Conservation (phyloP, 129 eudicot genomes). For the Tagetes patula region DNA sequence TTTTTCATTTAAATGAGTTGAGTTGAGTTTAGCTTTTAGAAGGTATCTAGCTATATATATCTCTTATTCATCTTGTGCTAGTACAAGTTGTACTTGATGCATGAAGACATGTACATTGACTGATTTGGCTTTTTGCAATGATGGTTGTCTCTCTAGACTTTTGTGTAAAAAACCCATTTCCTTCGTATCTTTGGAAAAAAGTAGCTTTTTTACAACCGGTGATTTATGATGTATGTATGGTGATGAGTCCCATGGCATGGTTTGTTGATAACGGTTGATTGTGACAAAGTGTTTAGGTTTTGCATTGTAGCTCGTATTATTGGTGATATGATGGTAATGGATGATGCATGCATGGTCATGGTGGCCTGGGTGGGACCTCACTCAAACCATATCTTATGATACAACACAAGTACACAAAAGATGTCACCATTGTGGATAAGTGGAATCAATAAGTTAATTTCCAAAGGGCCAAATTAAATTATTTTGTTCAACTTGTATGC, state of each 20-base stretch:
- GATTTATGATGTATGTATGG: slow-evolving; percentile 16
- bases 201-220: slow-evolving; percentile 20
- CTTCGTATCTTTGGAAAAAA: slow-evolving; percentile 26
- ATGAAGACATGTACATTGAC: slow-evolving; percentile 31
- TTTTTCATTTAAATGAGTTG: slow-evolving; percentile 32
- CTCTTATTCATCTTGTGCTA: slow-evolving; percentile 4
- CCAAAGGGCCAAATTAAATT: background rate
- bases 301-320: background rate
- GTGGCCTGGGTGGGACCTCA: slow-evolving; percentile 29
- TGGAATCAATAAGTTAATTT: slow-evolving; percentile 29
- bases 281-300: slow-evolving; percentile 24
- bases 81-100: slow-evolving; percentile 26
- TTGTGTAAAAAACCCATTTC: slow-evolving; percentile 28
- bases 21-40: slow-evolving; percentile 33
- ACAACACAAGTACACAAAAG: slow-evolving; percentile 38
- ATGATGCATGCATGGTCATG: slow-evolving; percentile 28
- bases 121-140: slow-evolving; percentile 37
- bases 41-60: background rate
- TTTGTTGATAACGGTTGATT: slow-evolving; percentile 29
- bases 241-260: slow-evolving; percentile 37
- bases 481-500: background rate
- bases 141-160: slow-evolving; percentile 35
- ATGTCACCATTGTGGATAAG: slow-evolving; percentile 42
- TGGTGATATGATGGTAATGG: slow-evolving; percentile 28
- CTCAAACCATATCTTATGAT: slow-evolving; percentile 40